Base-by-base conservation (phyloP, 2,329 filamentous ascomycete species). In the Tolypocladium amazonense region DNA sequence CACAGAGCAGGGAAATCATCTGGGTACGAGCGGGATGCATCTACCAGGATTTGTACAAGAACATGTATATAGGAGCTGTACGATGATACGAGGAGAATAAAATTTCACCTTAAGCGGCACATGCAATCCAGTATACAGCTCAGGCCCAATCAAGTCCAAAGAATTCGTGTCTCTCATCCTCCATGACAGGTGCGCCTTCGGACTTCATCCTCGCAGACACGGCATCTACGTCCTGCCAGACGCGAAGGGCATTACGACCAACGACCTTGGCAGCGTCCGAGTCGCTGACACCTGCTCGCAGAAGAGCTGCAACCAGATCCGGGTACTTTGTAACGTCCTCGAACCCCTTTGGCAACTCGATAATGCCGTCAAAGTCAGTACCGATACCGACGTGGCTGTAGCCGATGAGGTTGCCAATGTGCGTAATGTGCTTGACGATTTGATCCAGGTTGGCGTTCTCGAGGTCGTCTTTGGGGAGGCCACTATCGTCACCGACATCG, bases 331-430 rank as follows among this genome's bases (percentile, higher is more conserved):
- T 86, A 8, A 96, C 91, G 71, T 96, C 92, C 43, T 94, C 90
- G 56, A 97, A 73, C 0, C 92, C 93, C 58, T 77, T 71, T 0
- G 92, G 91, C 5, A 86, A 86, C 1, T 66, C 71, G 1, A 71
- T 69, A 60, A 92, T 92, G 11, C 85, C 93, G 70, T 97, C 92
- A 70, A 92, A 97, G 71, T 97, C 93, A 58, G 88, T 92, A 0
- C 93, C 93, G 23, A 97, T 74, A 0, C 92, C 93, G 20, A 97
- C 91, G 70, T 96, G 83, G 47, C 92, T 88, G 66, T 88, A 97
- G 3, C 93, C 93, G 62, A 96, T 90, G 38, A 88, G 75, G 54
- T 89, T 78, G 2, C 90, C 93, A 65, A 97, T 92, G 69, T 97
- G 81, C 63, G 84, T 79, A 62, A 97, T 88, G 71, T 97, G 93